Base-by-base conservation (phyloP, 306 rosid species). In the Malus asiatica region DNA sequence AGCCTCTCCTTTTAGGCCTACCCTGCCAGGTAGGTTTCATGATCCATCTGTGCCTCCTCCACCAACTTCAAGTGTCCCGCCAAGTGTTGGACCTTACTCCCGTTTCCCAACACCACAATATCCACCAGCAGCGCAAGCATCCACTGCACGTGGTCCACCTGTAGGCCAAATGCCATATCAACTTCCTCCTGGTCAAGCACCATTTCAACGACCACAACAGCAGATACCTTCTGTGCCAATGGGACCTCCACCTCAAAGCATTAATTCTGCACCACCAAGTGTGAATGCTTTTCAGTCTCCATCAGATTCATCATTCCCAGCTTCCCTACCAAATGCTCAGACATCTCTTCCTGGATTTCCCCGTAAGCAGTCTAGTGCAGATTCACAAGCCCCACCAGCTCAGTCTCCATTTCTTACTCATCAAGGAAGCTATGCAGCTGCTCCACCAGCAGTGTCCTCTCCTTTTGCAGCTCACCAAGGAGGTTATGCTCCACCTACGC, bases 1-100 rank as follows among this genome's bases (percentile, higher is more conserved):
- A 67, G 68, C 79, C 33, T 77, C 93, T 35, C 74, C 86, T 68
- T 92, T 90, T 83, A 86, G 93, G 78, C 90, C 92, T 80, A 73
- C 81, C 27, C 87, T 86, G 11, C 93, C 87, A 0, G 77, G 80
- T 52, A 85, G 97, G 80, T 92, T 85, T 74, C 87, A 77, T 78
- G 97, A 92, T 81, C 99, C 97, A 15, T 92, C 97, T 10, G 80
- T 89, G 73, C 92, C 96, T 58, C 84, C 87, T 42, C 93, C 88
- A 19, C 88, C 87, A 60, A 14, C 85, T 59, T 74, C 93, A 25
- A 88, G 77, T 83, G 76, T 66, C 53, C 89, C 90, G 1, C 86
- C 91, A 3, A 13, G 79, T 48, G 74, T 68, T 76, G 92, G 85
- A 72, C 76, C 88, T 15, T 88, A 80, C 79, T 90, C 89, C 84